Evolutionary conservation across 164 flowering plant species (phyloP), one percentile per base, ranked within the genome.

Genomic region (Pachysandra terminalis): DNA sequence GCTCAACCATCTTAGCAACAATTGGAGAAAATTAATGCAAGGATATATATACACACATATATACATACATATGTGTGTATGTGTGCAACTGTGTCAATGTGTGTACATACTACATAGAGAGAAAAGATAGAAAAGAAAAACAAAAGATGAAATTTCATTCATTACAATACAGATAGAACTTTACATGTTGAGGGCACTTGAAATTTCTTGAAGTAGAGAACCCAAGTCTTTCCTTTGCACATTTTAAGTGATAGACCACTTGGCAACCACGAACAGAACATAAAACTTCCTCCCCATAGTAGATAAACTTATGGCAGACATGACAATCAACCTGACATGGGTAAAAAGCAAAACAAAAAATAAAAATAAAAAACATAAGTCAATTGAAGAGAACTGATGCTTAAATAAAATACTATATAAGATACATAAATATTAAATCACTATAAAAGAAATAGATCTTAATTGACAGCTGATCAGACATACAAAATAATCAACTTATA

Each of bases 131-230:
- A 17, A 55, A 55, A 55, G 21, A 55, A 17, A n/a, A n/a, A n/a
- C n/a, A n/a, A n/a, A 55, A 55, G 58, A 55, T 21, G 24, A n/a
- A 55, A 55, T 8, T 6, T 9, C 10, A n/a, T n/a, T 19, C 22
- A 55, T 55, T 32, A 3, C 17, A 21, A n/a, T 32, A 3, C 2
- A 59, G 24, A 35, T 56, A 70, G 54, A 55, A 67, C 4, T 68
- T 86, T 85, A 94, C 97, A 90, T 94, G 97, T 64, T 88, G 96
- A 58, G 96, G 96, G 74, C 98, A 94, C 83, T 83, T 90, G 81
- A 94, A 90, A 35, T 77, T 86, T 64, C 61, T 84, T 55, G 66
- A 53, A 67, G 66, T 71, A 16, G 80, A 75, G 72, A 78, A 67
- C 14, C 79, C 77, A 48, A 79, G 73, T 0, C 37, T 79, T 63